Percentiles rank a stretch among this genome's conserved stretches.
Evolutionary conservation across 1,284 basidiomycete species (phyloP).

Genomic region (Trichosporon asahii): DNA sequence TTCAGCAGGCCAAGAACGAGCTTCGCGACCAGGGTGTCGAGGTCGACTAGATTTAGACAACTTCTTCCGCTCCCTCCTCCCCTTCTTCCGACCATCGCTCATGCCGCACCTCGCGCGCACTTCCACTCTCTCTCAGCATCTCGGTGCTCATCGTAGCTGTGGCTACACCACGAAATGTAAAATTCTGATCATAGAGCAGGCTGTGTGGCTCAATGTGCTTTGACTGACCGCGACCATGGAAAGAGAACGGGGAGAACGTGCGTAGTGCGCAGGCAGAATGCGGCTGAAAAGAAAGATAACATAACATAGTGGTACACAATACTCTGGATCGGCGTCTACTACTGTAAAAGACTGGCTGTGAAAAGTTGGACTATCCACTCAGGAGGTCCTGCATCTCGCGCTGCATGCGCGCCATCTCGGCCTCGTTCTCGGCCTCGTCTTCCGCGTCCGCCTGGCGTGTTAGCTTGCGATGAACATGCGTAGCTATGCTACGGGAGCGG

Average conservation of each 20-base stretch:
- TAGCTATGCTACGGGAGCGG: neutral
- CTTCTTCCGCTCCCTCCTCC: neutral
- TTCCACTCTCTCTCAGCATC: neutral
- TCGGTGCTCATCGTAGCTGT: neutral
- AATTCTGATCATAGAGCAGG: neutral
- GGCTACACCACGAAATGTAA: neutral
- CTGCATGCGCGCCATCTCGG: slow-evolving; percentile 80
- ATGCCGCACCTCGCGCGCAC: too few species aligned
- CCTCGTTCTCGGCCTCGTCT: slow-evolving; percentile 76
- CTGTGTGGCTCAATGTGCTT: neutral
- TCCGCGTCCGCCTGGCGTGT: slow-evolving; percentile 53
- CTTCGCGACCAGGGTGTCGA: slow-evolving; percentile 63
- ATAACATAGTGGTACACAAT: slow-evolving; percentile 17
- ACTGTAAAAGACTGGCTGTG: neutral
- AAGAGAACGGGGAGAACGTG: too few species aligned
- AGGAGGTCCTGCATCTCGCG: slow-evolving; percentile 78
- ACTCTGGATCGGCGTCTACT: neutral
- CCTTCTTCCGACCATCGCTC: neutral
- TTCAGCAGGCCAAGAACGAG: slow-evolving; percentile 66
- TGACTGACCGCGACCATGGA: neutral
- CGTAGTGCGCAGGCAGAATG: too few species aligned
- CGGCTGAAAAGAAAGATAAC: slow-evolving; percentile 10
- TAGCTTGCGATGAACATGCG: neutral
- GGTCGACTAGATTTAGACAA: slow-evolving; percentile 59
- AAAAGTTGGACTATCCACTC: slow-evolving; percentile 57